Conservation (phyloP, 2,329 filamentous ascomycete genomes). For the Beauveria sp. region DNA sequence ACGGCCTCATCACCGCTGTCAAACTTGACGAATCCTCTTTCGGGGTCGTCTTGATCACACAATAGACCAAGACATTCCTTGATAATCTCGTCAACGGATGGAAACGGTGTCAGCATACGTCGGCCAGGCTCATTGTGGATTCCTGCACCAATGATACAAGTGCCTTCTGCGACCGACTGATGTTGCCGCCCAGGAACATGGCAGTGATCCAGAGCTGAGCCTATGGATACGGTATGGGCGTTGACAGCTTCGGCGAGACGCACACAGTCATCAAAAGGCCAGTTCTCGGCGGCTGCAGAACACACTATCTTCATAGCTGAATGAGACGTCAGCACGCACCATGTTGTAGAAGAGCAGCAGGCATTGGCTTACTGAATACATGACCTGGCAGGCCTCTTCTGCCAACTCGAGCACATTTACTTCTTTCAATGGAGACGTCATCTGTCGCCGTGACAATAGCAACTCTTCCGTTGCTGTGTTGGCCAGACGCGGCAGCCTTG, state of each 20-base stretch:
- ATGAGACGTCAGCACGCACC: conserved; percentile 19
- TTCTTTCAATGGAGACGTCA: conserved; percentile 21
- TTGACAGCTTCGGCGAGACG: conserved; percentile 41
- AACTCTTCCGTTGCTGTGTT: conserved; percentile 56
- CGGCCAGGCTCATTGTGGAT: conserved; percentile 60
- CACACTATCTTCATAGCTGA: conserved; percentile 49
- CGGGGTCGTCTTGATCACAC: conserved; percentile 47
- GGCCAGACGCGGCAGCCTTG: conserved; percentile 43
- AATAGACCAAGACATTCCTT: conserved; percentile 52
- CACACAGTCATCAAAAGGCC: conserved; percentile 41
- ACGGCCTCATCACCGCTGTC: conserved; percentile 38
- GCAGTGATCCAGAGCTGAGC: conserved; percentile 53
- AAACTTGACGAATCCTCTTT: conserved; percentile 43
- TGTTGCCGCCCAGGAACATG: conserved; percentile 47
- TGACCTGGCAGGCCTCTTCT: conserved; percentile 55
- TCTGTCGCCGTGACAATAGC: conserved; percentile 43
- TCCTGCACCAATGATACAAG: conserved; percentile 57
- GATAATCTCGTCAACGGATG: conserved; percentile 40
- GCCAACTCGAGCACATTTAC: conserved; percentile 51
- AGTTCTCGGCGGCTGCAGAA: conserved; percentile 39
- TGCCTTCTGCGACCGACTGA: conserved; percentile 36
- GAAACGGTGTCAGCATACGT: conserved; percentile 46
- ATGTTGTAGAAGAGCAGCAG: conserved; percentile 28
- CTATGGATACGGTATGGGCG: conserved; percentile 46
- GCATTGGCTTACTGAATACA: conserved; percentile 38